Conservation (phyloP, 345 rosid genomes). For the Mercurialis annua region DNA sequence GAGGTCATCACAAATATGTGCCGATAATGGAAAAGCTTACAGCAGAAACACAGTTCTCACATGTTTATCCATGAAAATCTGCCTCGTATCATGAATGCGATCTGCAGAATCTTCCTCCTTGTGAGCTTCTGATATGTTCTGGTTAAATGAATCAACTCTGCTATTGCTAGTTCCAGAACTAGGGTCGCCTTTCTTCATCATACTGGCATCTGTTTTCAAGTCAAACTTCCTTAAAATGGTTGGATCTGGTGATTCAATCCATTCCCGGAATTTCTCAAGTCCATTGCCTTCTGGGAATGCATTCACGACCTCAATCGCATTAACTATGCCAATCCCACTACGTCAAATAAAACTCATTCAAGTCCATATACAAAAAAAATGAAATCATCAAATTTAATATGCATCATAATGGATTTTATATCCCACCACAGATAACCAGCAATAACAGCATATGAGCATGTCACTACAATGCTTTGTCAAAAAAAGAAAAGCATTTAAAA, state of each 20-base stretch:
- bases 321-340: slow-evolving; percentile 98
- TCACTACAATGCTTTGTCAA: neutral
- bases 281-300: slow-evolving; percentile 96
- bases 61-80: slow-evolving; percentile 84
- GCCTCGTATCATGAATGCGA: slow-evolving; percentile 43
- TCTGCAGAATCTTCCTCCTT: slow-evolving; percentile 30
- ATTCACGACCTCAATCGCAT: slow-evolving; percentile 90
- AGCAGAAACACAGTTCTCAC: slow-evolving; percentile 34
- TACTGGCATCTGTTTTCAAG: slow-evolving; percentile 33
- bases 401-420: neutral
- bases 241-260: slow-evolving; percentile 99
- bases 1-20: neutral
- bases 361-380: slow-evolving; percentile 14
- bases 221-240: slow-evolving; percentile 63
- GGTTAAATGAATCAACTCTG: slow-evolving; percentile 28
- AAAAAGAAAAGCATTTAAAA: neutral
- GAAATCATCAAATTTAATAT: slow-evolving; percentile 11
- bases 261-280: slow-evolving; percentile 76
- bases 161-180: slow-evolving; percentile 11
- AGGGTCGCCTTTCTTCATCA: slow-evolving; percentile 41
- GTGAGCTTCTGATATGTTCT: slow-evolving; percentile 28
- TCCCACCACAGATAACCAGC: neutral
- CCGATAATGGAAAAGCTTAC: slow-evolving; percentile 6
- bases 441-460: neutral
- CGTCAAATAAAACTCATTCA: slow-evolving; percentile 25